Evolutionary conservation across 768 basidiomycete species (phyloP).

Genomic region (Amanita pallidorosea): DNA sequence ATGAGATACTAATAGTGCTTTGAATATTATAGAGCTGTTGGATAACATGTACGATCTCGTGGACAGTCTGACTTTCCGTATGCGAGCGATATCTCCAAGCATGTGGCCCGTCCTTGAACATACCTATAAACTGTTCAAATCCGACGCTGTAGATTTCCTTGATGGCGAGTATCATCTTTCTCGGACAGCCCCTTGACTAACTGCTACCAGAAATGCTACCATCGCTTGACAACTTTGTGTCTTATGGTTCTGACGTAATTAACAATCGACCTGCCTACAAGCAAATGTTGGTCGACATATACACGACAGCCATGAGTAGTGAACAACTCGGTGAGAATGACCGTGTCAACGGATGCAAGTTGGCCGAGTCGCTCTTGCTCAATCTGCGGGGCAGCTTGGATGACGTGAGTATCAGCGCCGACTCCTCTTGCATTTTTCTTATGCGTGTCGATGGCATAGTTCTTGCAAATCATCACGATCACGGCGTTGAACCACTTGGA

Average conservation of each 20-base stretch:
- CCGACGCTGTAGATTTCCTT: constrained; percentile 76
- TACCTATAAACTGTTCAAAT: constrained; percentile 76
- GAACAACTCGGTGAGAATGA: constrained; percentile 76
- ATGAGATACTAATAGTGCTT: background rate
- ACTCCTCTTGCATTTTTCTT: background rate
- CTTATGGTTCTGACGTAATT: constrained; percentile 70
- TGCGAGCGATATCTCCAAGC: constrained; percentile 59
- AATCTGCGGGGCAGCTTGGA: constrained; percentile 71
- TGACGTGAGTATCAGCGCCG: constrained; percentile 41
- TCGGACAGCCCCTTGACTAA: background rate
- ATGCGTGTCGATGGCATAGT: constrained; percentile 21
- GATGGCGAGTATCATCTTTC: constrained; percentile 42
- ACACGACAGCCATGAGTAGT: constrained; percentile 59
- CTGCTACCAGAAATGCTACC: constrained; percentile 66
- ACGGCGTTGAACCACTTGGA: constrained; percentile 52
- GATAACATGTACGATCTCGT: constrained; percentile 83
- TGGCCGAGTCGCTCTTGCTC: constrained; percentile 74
- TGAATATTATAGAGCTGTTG: constrained; percentile 50
- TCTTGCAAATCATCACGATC: constrained; percentile 52
- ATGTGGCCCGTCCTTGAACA: constrained; percentile 87
- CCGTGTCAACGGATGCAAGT: constrained; percentile 73
- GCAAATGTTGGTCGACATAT: constrained; percentile 76
- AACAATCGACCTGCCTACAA: constrained; percentile 65
- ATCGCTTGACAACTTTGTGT: constrained; percentile 80
- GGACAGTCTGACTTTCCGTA: constrained; percentile 77